Evolutionary conservation across 495 filamentous ascomycete species (phyloP).

Genomic region (Xylaria flabelliformis): DNA sequence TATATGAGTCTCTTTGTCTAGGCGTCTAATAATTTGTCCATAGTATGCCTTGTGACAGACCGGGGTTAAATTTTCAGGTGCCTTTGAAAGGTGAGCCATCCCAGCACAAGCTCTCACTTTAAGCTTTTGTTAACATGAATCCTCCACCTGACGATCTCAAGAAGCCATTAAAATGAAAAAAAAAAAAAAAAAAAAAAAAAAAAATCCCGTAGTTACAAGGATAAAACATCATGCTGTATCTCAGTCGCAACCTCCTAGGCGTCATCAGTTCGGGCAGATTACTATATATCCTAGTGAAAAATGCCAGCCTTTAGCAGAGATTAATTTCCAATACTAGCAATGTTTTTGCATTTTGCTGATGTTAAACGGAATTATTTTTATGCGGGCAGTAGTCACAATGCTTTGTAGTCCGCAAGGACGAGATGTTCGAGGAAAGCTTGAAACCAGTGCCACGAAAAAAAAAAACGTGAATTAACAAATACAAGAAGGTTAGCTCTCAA

Average conservation of each 20-base stretch:
- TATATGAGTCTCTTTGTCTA: too few relatives aligned
- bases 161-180: too few relatives aligned
- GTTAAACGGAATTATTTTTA: too few relatives aligned
- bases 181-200: too few relatives aligned
- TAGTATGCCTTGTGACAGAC: neutral
- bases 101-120: neutral
- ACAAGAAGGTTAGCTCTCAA: too few relatives aligned
- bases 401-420: neutral
- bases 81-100: neutral
- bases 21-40: too few relatives aligned
- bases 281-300: neutral
- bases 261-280: neutral
- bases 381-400: neutral
- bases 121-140: neutral
- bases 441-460: neutral
- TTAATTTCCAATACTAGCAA: neutral
- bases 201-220: neutral
- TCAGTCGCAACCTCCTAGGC: neutral
- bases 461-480: neutral
- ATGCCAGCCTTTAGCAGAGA: neutral
- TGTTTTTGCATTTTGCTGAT: neutral
- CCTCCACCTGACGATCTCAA: neutral
- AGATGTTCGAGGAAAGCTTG: conserved; percentile 3
- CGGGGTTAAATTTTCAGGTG: too few relatives aligned
- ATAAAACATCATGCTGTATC: neutral